Base-by-base conservation (phyloP, 768 basidiomycete species). In the Rossbeevera mucosa region DNA sequence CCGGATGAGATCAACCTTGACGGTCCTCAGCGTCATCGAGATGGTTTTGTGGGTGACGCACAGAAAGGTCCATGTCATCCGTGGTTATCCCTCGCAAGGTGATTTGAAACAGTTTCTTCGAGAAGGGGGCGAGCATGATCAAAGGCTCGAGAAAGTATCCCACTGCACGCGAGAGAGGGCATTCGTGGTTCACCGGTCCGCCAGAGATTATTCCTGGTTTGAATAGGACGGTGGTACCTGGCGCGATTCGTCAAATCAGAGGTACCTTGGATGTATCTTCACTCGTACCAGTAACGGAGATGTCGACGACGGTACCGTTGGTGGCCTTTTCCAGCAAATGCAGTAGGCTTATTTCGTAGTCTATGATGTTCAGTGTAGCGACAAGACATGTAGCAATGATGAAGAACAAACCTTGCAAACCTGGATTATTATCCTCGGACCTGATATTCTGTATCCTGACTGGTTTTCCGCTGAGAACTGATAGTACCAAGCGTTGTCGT, bases 91-190 rank as follows among this genome's bases (percentile, higher is more conserved):
- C 96, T 47, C 79, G 81, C 49, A 98, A 68, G 0, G 87, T 95
- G 25, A 94, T 66, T 42, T 87, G 79, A 44, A 98, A 68, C 0
- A 91, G 82, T 55, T 80, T 88, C 74, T 99, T 99, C 20, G 92
- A 79, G 64, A 98, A 98, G 0, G 93, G 92, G 3, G 91, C 94
- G 4, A 98, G 75, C 76, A 91, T 89, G 18, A 97, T 74, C 2
- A 97, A 62, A 13, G 93, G 86, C 64, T 98, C 96, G 11, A 98
- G 74, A 65, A 91, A 98, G 72, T 98, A 99, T 11, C 96, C 96
- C 41, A 98, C 78, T 25, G 91, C 88, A 38, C 94, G 80, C 11
- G 91, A 89, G 16, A 86, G 73, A 18, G 94, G 90, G 62, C 95
- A 97, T 20, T 95, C 91, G 66, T 98, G 94, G 4, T 76, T 76